Percentiles rank a stretch among this genome's conserved stretches.
Evolutionary conservation across 345 rosid species (phyloP).

Genomic region (Syzygium aqueum): DNA sequence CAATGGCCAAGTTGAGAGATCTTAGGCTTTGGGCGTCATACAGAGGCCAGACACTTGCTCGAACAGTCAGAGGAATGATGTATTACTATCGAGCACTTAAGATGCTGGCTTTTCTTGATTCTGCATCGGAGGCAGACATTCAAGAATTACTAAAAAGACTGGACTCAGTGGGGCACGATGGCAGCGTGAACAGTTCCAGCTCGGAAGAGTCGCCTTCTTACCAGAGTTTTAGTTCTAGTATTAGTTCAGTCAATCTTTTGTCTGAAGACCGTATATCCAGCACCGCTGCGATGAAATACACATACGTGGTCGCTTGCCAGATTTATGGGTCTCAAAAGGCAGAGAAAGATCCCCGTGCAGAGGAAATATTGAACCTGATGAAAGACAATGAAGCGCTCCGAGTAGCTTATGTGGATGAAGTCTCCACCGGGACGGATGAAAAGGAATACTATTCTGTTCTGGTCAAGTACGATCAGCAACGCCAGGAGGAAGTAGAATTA

Average conservation of each 20-base stretch:
- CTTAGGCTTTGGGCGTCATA: constrained; percentile 93
- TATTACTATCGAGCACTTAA: constrained; percentile 85
- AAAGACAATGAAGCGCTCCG: constrained; percentile 79
- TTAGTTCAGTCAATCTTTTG: constrained; percentile 41
- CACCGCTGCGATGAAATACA: constrained; percentile 52
- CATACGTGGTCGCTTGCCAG: constrained; percentile 93
- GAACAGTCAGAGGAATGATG: constrained; percentile 96
- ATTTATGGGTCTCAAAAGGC: constrained; percentile 84
- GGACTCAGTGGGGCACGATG: constrained; percentile 43
- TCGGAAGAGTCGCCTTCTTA: constrained; percentile 24
- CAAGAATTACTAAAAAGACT: constrained; percentile 52
- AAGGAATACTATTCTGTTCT: constrained; percentile 80
- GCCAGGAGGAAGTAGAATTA: constrained; percentile 73
- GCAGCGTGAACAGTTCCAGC: constrained; percentile 2
- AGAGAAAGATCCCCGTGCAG: constrained; percentile 66
- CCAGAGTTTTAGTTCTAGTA: constrained; percentile 37
- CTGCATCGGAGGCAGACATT: constrained; percentile 82
- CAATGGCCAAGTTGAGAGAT: constrained; percentile 56
- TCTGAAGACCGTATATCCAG: constrained; percentile 54
- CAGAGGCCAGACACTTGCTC: constrained; percentile 90
- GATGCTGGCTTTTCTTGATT: constrained; percentile 89
- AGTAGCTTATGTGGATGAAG: constrained; percentile 87
- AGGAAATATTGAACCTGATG: constrained; percentile 72
- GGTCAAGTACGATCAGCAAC: constrained; percentile 69
- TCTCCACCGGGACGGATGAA: constrained; percentile 37